These are phyloP conservation scores for Eucalyptus guilfoylei DNA, from an alignment of 345 rosid species.

Conservation along the genomic window DNA sequence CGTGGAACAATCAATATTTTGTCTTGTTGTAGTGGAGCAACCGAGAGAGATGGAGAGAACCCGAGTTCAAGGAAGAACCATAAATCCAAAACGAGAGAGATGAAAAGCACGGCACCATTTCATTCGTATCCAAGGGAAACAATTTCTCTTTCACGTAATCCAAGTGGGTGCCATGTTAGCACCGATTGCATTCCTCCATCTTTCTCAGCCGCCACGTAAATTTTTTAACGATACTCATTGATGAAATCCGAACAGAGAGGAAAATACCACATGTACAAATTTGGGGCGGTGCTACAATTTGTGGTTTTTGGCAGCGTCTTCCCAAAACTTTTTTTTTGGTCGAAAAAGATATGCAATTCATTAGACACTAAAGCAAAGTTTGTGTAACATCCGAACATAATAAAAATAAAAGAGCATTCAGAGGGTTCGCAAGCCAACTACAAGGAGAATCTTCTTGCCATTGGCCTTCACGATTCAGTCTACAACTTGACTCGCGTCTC, in stretches of 20 bases:
- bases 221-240: too few species aligned
- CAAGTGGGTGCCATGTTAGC: fast-evolving
- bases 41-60: background rate
- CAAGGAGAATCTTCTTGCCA: too few species aligned
- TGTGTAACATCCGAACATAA: too few species aligned
- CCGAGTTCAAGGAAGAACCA: background rate
- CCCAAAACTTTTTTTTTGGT: too few species aligned
- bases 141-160: background rate
- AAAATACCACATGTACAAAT: too few species aligned
- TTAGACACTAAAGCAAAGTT: too few species aligned
- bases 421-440: too few species aligned
- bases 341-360: too few species aligned
- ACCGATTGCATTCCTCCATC: background rate
- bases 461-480: too few species aligned
- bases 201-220: fast-evolving
- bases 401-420: too few species aligned
- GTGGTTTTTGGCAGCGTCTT: too few species aligned
- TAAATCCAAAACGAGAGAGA: background rate
- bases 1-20: background rate
- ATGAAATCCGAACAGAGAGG: fast-evolving
- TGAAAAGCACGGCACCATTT: background rate
- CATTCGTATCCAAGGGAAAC: background rate
- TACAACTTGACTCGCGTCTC: too few species aligned
- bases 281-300: fast-evolving
- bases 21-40: background rate